Percentiles rank a stretch among this genome's conserved stretches.
Conservation (phyloP, 2,329 filamentous ascomycete genomes). For the Epichloe gansuensis region DNA sequence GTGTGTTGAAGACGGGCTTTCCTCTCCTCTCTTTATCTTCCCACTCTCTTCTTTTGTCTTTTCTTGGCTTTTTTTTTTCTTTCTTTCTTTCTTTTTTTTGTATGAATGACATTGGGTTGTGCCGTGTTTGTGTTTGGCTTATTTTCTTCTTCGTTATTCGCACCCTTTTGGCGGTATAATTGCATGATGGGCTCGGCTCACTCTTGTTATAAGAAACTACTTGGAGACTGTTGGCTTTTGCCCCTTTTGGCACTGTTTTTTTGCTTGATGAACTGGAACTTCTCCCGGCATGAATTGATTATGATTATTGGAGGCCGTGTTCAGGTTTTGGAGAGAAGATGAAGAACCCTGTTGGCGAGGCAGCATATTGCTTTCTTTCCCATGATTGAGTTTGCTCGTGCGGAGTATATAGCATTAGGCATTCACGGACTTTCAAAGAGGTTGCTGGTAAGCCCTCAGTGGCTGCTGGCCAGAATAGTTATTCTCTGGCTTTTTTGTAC, state of each 20-base stretch:
- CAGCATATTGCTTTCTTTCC: not conserved
- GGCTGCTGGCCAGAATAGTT: too few relatives aligned
- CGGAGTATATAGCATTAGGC: too few relatives aligned
- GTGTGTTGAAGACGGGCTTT: not conserved
- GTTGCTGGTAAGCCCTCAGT: too few relatives aligned
- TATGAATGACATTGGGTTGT: too few relatives aligned
- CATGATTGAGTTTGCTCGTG: too few relatives aligned
- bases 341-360: not conserved
- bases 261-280: not conserved
- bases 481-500: too few relatives aligned
- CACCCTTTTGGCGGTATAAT: not conserved
- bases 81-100: not conserved
- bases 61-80: too few relatives aligned
- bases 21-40: not conserved
- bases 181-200: not conserved
- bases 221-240: slow-evolving; percentile 1
- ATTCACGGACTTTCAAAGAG: too few relatives aligned
- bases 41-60: not conserved
- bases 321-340: not conserved
- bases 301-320: not conserved
- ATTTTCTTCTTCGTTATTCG: not conserved
- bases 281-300: not conserved
- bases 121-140: not conserved
- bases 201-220: not conserved
- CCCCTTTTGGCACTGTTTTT: not conserved